Evolutionary conservation across 768 basidiomycete species (phyloP).

Genomic region (Mycena amicta): DNA sequence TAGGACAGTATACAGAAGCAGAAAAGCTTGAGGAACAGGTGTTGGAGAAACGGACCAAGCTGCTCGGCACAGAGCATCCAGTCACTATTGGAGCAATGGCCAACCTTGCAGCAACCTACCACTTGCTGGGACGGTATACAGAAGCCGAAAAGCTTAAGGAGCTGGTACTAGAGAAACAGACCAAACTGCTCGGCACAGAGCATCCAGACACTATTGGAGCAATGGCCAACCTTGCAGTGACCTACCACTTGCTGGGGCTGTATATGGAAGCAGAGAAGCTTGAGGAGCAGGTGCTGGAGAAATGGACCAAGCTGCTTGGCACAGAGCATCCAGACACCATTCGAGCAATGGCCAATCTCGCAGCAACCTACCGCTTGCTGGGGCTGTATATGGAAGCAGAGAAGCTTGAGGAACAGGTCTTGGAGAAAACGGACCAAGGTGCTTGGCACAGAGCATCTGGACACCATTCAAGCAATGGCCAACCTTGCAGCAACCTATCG

Average conservation of each 20-base stretch:
- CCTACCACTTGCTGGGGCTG: background rate
- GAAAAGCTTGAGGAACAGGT: conserved; percentile 1
- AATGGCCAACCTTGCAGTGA: conserved; percentile 8
- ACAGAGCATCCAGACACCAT: background rate
- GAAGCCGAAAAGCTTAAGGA: conserved; percentile 4
- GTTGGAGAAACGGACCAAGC: background rate
- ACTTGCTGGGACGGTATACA: background rate
- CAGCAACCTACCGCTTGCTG: background rate
- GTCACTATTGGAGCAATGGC: background rate
- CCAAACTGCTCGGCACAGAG: background rate
- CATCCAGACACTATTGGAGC: background rate
- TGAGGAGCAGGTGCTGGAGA: background rate
- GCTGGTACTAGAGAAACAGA: background rate
- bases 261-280: background rate
- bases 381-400: background rate
- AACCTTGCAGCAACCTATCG: background rate
- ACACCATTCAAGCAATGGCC: background rate
- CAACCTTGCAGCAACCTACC: background rate
- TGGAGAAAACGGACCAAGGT: background rate
- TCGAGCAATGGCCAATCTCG: background rate
- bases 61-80: conserved; percentile 1
- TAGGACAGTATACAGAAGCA: background rate
- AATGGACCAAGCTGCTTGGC: background rate
- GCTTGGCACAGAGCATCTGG: background rate
- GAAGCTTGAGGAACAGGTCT: background rate